Evolutionary conservation across 768 basidiomycete species (phyloP).

Genomic region (Butyriboletus loyo): DNA sequence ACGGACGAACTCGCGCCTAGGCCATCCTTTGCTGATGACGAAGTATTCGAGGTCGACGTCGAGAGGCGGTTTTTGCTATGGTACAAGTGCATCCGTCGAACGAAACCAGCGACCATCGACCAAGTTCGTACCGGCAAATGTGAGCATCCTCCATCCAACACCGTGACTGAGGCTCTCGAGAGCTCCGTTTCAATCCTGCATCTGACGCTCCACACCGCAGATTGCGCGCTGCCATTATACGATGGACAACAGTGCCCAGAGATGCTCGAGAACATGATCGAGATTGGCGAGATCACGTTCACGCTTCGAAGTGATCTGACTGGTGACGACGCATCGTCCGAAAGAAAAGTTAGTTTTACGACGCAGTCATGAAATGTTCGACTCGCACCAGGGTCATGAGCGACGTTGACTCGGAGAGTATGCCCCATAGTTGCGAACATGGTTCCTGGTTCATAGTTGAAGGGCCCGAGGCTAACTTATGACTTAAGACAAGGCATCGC

Average conservation of each 20-base stretch:
- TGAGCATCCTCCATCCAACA: neutral
- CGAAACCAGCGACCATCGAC: slow-evolving; percentile 15
- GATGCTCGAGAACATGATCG: slow-evolving; percentile 14
- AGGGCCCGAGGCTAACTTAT: neutral
- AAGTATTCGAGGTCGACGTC: slow-evolving; percentile 19
- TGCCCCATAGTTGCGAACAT: neutral
- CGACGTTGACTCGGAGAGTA: neutral
- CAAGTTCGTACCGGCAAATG: slow-evolving; percentile 22
- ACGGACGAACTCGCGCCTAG: slow-evolving; percentile 1
- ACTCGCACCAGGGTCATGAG: neutral
- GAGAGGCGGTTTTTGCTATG: slow-evolving; percentile 18
- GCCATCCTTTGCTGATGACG: slow-evolving; percentile 14
- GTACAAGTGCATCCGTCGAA: slow-evolving; percentile 28
- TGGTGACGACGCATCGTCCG: neutral
- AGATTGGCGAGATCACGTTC: slow-evolving; percentile 24
- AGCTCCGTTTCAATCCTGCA: neutral
- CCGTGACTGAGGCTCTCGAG: neutral
- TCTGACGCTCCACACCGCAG: slow-evolving; percentile 1
- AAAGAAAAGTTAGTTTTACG: neutral
- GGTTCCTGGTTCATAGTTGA: neutral
- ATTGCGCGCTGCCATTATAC: slow-evolving; percentile 22
- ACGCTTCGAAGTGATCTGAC: slow-evolving; percentile 3
- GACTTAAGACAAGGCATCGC: neutral
- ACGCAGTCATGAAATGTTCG: neutral
- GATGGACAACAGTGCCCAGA: slow-evolving; percentile 11